Evolutionary conservation across 257 asterid species (phyloP).

Genomic region (Anisodus tanguticus): DNA sequence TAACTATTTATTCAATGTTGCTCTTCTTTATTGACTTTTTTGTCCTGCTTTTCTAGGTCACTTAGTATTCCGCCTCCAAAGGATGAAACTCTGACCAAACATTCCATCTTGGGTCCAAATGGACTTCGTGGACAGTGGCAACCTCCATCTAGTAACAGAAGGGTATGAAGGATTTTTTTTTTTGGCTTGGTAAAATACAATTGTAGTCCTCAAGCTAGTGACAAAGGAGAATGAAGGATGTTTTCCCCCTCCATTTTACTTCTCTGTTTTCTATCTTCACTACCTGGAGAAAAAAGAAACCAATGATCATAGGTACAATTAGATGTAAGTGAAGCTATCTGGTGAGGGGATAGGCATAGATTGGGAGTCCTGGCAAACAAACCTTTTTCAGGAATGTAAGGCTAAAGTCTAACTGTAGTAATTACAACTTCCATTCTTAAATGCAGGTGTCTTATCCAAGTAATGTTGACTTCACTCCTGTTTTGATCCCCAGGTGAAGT

Average conservation of each 20-base stretch:
- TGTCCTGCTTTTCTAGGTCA: conserved; percentile 50
- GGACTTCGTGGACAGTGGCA: conserved; percentile 91
- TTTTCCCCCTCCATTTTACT: conserved; percentile 17
- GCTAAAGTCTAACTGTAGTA: not conserved
- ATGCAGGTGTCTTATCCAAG: conserved; percentile 92
- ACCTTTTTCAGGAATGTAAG: not conserved
- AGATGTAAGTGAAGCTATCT: not conserved
- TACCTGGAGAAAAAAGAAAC: too few relatives aligned
- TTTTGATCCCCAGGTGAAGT: conserved; percentile 65
- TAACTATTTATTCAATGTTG: conserved; percentile 17
- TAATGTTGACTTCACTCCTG: conserved; percentile 62
- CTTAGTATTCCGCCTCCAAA: conserved; percentile 67
- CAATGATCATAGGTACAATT: too few relatives aligned
- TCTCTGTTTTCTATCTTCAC: conserved; percentile 24
- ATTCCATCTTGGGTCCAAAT: conserved; percentile 90
- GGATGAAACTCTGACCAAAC: conserved; percentile 90
- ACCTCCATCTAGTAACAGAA: conserved; percentile 72
- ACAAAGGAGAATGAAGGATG: not conserved
- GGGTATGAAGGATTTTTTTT: conserved; percentile 42
- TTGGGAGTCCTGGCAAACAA: not conserved
- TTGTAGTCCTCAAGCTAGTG: conserved; percentile 24
- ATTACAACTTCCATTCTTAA: conserved; percentile 10
- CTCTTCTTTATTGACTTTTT: conserved; percentile 21
- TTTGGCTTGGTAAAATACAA: conserved; percentile 11
- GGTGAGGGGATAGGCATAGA: not conserved